Percentiles rank a stretch among this genome's conserved stretches.
These are phyloP conservation scores for Myriosclerotinia scirpicola DNA, from an alignment of 2,329 filamentous ascomycete species.

Conservation along the genomic window DNA sequence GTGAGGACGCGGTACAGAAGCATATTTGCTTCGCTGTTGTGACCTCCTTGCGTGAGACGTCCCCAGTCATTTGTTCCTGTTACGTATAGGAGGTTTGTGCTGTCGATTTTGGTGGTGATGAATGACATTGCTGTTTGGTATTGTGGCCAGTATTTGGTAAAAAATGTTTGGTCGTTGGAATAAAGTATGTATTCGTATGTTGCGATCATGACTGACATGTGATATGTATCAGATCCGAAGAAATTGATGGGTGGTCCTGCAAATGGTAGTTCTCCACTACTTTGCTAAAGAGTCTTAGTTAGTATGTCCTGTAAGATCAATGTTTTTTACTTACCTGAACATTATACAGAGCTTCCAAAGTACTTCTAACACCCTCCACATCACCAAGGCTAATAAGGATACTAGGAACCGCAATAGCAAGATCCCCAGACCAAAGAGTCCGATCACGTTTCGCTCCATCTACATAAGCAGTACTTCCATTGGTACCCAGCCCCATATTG, in stretches of 20 bases:
- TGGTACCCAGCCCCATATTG: constrained; percentile 39
- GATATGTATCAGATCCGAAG: neutral
- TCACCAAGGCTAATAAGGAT: constrained; percentile 57
- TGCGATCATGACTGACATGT: neutral
- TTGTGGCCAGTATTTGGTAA: neutral
- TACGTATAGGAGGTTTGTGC: constrained; percentile 39
- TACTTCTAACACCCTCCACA: constrained; percentile 49
- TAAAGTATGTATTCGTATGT: neutral
- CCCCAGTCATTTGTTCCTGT: constrained; percentile 38
- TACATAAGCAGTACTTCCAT: constrained; percentile 37
- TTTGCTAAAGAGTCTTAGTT: constrained; percentile 29
- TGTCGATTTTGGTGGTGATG: constrained; percentile 36
- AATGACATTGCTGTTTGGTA: neutral
- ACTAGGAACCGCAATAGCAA: constrained; percentile 56
- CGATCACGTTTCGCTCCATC: constrained; percentile 61
- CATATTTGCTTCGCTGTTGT: constrained; percentile 40
- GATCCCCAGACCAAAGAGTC: constrained; percentile 62
- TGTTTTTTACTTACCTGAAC: constrained; percentile 26
- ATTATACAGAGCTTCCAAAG: constrained; percentile 47
- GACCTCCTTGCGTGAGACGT: constrained; percentile 35
- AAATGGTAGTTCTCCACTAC: constrained; percentile 49
- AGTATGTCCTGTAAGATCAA: neutral
- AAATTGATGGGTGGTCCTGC: constrained; percentile 30
- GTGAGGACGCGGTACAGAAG: constrained; percentile 48
- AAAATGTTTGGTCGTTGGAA: neutral